Evolutionary conservation across 495 filamentous ascomycete species (phyloP), one percentile per base, ranked within the genome.

Genomic region (Daldinia grandis): DNA sequence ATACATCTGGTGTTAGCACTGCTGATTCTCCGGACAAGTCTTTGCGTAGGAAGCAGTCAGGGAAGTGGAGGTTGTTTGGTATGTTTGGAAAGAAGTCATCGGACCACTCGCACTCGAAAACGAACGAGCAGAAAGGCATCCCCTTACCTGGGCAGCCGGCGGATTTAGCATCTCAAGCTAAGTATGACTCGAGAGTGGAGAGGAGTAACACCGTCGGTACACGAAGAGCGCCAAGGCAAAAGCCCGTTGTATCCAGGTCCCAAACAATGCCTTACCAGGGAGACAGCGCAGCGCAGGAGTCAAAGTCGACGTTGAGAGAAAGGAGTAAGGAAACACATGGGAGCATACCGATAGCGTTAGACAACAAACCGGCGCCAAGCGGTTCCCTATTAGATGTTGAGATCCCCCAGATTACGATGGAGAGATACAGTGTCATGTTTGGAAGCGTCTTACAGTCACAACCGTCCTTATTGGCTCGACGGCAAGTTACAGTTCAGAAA

Each of bases 391-490:
- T 98, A 35, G 84, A 93, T 61, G 87, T 98, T 6, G 88, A 95
- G 35, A 96, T 98, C 38, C 95, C 95, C 0, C 83, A 85, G 35
- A 84, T 92, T 42, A 83, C 93, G 57, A 84, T 98, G 84, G 95
- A 97, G 75, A 84, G 95, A 24, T 98, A 97, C 69, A 97, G 93
- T 64, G 87, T 98, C 56, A 98, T 98, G 95, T 98, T 98, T 78
- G 87, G 90, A 51, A 89, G 86, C 47, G 85, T 97, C 8, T 82
- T 97, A 55, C 76, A 85, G 58, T 79, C 81, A 44, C 82, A 73
- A 38, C 72, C 87, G 19, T 81, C 85, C 0, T 81, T 92, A 28
- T 80, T 93, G 55, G 85, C 87, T 72, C 84, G 91, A 73, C 84
- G 91, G 42, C 90, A 92, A 74, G 91, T 87, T 37, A 91, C 89